These are phyloP conservation scores for Lachancea sp. DNA, from an alignment of 805 yeast genomes.

Conservation along the genomic window DNA sequence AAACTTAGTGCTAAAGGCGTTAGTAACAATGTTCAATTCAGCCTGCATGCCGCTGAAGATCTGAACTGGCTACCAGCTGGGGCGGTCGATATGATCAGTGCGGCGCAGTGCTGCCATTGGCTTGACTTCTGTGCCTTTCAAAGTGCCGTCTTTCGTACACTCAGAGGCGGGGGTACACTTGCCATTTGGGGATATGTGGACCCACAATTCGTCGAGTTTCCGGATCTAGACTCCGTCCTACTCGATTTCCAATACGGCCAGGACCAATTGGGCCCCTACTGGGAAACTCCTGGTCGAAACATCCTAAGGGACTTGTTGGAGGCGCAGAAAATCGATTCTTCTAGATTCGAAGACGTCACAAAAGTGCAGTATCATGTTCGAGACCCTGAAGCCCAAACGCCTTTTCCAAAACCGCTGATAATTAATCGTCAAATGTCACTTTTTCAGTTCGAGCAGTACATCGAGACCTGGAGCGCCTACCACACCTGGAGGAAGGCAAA, in stretches of 20 bases:
- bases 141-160: slow-evolving; percentile 40
- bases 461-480: slow-evolving; percentile 66
- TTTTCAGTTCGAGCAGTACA: slow-evolving; percentile 43
- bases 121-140: slow-evolving; percentile 52
- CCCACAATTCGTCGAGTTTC: slow-evolving; percentile 48
- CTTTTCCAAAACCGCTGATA: slow-evolving; percentile 21
- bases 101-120: slow-evolving; percentile 91
- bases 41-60: slow-evolving; percentile 21
- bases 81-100: slow-evolving; percentile 58
- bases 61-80: slow-evolving; percentile 30
- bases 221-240: slow-evolving; percentile 50
- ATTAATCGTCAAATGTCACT: slow-evolving; percentile 40
- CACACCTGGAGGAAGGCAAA: slow-evolving; percentile 45
- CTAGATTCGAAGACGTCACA: slow-evolving; percentile 37
- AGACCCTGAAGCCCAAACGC: slow-evolving; percentile 14
- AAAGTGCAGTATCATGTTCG: slow-evolving; percentile 25
- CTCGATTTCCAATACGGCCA: slow-evolving; percentile 47
- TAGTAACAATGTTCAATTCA: slow-evolving; percentile 1
- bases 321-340: slow-evolving; percentile 17
- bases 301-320: slow-evolving; percentile 41
- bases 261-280: slow-evolving; percentile 48
- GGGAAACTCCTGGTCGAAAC: slow-evolving; percentile 82
- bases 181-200: slow-evolving; percentile 79
- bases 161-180: slow-evolving; percentile 59
- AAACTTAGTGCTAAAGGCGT: slow-evolving; percentile 1